phyloP scores from a whole-genome alignment of 2,329 filamentous ascomycete genomes.

The Ambrosiella cleistominuta region DNA sequence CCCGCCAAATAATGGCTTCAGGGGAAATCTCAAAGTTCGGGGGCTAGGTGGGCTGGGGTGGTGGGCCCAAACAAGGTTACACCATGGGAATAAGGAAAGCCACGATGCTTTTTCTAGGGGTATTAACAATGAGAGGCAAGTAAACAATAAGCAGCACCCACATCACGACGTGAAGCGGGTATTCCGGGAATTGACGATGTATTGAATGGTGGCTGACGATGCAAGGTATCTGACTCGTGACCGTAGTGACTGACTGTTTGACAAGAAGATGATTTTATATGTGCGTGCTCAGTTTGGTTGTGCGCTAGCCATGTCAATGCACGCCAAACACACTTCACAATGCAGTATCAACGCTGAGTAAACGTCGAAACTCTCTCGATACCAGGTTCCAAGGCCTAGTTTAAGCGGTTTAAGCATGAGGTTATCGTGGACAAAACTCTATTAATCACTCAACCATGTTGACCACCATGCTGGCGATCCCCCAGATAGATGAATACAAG shows the following conservation, averaged over 20 bases:
- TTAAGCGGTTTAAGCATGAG: not conserved
- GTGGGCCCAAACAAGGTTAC: not conserved
- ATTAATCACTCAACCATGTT: too few relatives aligned
- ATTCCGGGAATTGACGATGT: not conserved
- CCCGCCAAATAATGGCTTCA: not conserved
- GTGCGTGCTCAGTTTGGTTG: not conserved
- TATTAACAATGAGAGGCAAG: too few relatives aligned
- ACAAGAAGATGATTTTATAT: not conserved
- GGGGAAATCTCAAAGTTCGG: not conserved
- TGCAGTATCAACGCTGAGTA: not conserved
- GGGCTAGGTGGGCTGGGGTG: not conserved
- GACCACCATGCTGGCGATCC: too few relatives aligned
- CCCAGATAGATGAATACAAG: too few relatives aligned
- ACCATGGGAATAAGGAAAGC: not conserved
- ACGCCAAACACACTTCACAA: not conserved
- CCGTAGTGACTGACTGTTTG: not conserved
- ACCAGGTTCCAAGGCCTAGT: not conserved
- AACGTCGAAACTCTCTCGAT: not conserved
- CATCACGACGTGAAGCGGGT: not conserved
- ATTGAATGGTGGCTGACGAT: not conserved
- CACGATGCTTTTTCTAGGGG: too few relatives aligned
- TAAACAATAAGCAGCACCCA: not conserved
- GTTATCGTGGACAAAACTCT: too few relatives aligned
- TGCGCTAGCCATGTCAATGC: not conserved
- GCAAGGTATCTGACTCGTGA: not conserved